Base-by-base conservation (phyloP, 768 basidiomycete species). In the Rhizopogon sp. region DNA sequence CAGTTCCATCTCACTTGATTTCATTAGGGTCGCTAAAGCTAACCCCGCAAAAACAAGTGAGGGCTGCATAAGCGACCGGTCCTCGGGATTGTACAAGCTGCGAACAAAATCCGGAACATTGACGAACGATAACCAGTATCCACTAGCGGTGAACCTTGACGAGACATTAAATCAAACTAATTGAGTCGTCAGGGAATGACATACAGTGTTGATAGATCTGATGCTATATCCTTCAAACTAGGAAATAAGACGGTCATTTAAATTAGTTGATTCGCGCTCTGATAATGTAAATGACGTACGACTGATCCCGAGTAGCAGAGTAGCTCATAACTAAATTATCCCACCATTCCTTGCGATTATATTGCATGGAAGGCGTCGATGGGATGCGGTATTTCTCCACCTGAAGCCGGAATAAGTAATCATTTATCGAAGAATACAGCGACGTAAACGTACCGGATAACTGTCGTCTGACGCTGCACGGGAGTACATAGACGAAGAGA, bases 1-100 rank as follows among this genome's bases (percentile, higher is more conserved):
- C 13, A 74, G 70, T 61, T 85, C 87, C 41, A 81, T 63, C 60
- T 85, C 81, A 63, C 88, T 89, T 1, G 88, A 89, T 58, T 80
- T 79, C 78, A 89, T 83, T 11, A 92, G 74, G 35, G 75, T 83
- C 0, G 87, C 80, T 72, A 91, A 75, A 1, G 90, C 90, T 33
- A 91, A 73, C 6, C 77, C 78, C 2, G 88, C 78, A 31, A 84
- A 76, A 44, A 91, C 77, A 55, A 92, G 80, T 0, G 88, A 77
- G 6, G 90, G 88, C 58, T 90, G 88, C 57, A 90, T 81, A 13
- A 68, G 69, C 20, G 74, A 64, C 13, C 85, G 80, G 29, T 78
- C 72, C n/a, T 76, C 75, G 1, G 80, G 74, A 59, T 79, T 72
- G 59, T 70, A 74, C 45, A 91, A 67, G 53, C 73, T 77, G 50